Percentiles rank a stretch among this genome's conserved stretches.
These are phyloP conservation scores for Flaveria floridana DNA, from an alignment of 140 eudicot species.

Conservation along the genomic window DNA sequence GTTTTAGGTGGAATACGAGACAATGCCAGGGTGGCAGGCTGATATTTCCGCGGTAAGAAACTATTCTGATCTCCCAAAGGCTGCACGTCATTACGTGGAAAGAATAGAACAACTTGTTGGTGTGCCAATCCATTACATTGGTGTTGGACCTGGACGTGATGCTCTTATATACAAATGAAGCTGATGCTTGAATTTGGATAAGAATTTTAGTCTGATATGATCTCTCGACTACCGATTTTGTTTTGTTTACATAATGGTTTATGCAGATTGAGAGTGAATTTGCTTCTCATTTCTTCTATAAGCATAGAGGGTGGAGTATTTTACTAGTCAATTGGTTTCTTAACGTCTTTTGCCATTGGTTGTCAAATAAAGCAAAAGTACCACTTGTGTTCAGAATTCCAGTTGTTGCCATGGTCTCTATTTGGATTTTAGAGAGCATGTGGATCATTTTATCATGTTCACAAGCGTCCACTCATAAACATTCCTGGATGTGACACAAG, in stretches of 20 bases:
- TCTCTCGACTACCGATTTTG: slow-evolving; percentile 13
- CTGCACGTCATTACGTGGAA: slow-evolving; percentile 76
- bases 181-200: slow-evolving; percentile 22
- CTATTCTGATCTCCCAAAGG: slow-evolving; percentile 79
- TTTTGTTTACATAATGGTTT: not conserved
- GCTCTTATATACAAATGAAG: slow-evolving; percentile 87
- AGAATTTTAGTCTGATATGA: slow-evolving; percentile 22
- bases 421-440: not conserved
- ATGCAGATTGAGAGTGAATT: slow-evolving; percentile 17
- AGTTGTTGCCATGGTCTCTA: not conserved
- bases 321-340: slow-evolving; percentile 19
- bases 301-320: not conserved
- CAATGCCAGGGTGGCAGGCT: slow-evolving; percentile 86
- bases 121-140: slow-evolving; percentile 87
- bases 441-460: not conserved
- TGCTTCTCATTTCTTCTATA: slow-evolving; percentile 11
- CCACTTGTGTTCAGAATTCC: slow-evolving; percentile 9
- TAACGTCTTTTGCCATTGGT: slow-evolving; percentile 19
- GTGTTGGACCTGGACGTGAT: slow-evolving; percentile 97
- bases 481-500: too few species aligned
- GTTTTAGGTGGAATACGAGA: slow-evolving; percentile 83
- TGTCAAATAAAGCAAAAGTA: slow-evolving; percentile 24
- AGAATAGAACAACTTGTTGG: slow-evolving; percentile 90
- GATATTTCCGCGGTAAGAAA: slow-evolving; percentile 78
- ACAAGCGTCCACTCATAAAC: not conserved